These are phyloP conservation scores for Nitzschia putrida DNA, from an alignment of 108 stramenopile species.

Conservation along the genomic window DNA sequence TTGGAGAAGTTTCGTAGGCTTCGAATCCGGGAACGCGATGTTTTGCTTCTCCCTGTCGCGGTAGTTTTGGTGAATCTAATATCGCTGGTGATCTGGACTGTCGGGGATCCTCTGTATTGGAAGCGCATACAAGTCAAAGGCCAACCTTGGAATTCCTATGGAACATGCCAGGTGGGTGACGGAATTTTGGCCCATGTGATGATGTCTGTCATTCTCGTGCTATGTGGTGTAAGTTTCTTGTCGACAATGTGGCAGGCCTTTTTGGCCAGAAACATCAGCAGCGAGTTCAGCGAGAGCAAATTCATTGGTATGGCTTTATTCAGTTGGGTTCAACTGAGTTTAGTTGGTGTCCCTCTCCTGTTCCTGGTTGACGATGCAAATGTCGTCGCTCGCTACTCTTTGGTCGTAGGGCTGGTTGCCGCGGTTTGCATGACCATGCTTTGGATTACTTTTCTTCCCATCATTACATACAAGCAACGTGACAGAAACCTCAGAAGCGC, in stretches of 20 bases:
- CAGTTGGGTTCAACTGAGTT: constrained; percentile 45
- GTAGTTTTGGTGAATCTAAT: no score
- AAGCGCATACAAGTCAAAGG: no score
- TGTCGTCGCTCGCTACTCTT: constrained; percentile 34
- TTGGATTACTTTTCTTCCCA: constrained; percentile 48
- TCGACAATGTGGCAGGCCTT: constrained; percentile 32
- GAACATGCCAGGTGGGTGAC: constrained; percentile 1
- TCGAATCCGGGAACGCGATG: no score
- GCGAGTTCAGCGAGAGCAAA: constrained; percentile 47
- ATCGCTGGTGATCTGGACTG: no score
- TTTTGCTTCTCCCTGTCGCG: no score
- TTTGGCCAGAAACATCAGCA: constrained; percentile 33
- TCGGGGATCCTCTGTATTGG: no score
- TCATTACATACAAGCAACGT: constrained; percentile 21
- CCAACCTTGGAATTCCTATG: no score
- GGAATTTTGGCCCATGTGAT: neutral
- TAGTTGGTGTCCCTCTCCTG: constrained; percentile 41
- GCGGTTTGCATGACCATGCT: constrained; percentile 43
- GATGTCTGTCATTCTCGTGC: neutral
- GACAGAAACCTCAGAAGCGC: neutral
- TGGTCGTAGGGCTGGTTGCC: constrained; percentile 15
- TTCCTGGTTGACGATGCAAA: constrained; percentile 45
- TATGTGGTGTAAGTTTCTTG: constrained; percentile 31
- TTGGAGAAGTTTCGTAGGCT: no score
- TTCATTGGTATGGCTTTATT: constrained; percentile 44